phyloP scores from a whole-genome alignment of 768 basidiomycete genomes.

The Termitomyces sp. region DNA sequence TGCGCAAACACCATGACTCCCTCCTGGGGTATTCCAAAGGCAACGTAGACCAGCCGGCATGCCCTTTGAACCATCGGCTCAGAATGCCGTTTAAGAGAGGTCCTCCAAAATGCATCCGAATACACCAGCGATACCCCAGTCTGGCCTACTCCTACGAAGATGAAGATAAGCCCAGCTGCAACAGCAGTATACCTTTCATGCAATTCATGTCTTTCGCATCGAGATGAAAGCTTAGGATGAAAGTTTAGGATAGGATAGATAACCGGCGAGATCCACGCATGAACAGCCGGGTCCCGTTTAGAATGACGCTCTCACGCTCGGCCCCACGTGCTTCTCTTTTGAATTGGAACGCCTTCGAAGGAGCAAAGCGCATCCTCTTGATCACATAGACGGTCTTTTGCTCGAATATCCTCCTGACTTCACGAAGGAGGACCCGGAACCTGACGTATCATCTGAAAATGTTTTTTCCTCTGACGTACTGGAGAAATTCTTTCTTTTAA shows the following conservation, averaged over 20 bases:
- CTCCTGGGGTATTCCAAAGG: not conserved
- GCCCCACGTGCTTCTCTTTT: not conserved
- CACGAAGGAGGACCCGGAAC: not conserved
- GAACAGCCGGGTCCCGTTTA: too few species aligned
- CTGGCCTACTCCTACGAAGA: not conserved
- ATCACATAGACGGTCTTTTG: not conserved
- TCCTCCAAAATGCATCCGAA: not conserved
- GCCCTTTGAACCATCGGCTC: not conserved
- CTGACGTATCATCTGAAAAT: not conserved
- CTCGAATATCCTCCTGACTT: not conserved
- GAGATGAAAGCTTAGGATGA: not conserved
- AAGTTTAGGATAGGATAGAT: too few species aligned
- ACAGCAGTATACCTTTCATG: not conserved
- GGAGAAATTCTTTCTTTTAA: not conserved
- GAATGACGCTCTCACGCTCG: not conserved
- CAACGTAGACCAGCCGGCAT: not conserved
- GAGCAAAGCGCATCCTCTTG: not conserved
- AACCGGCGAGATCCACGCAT: too few species aligned
- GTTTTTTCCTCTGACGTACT: too few species aligned
- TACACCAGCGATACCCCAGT: not conserved
- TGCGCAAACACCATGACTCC: not conserved
- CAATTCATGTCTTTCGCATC: not conserved
- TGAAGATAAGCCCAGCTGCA: not conserved
- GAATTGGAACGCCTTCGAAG: not conserved
- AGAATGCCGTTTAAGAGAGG: not conserved